phyloP scores from a whole-genome alignment of 192 early-diverging fungal species.

The Podila minutissima region DNA sequence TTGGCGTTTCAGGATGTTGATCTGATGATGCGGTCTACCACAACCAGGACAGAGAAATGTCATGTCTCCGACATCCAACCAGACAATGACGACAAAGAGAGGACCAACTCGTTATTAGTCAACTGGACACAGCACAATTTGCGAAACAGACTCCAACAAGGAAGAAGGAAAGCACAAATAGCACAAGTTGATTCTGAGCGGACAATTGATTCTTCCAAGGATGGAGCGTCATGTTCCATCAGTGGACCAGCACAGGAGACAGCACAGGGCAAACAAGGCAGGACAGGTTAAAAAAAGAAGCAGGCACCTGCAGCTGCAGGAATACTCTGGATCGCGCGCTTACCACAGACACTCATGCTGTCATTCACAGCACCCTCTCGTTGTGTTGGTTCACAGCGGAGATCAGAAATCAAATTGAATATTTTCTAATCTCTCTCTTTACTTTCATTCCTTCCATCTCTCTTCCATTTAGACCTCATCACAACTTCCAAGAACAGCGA shows the following conservation, averaged over 20 bases:
- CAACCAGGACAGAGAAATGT: no score
- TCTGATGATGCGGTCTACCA: no score
- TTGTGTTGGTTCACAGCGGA: constrained; percentile 1
- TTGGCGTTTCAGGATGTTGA: no score
- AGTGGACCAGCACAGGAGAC: not conserved
- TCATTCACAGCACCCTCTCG: not conserved
- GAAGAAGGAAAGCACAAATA: not conserved
- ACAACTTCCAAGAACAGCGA: not conserved
- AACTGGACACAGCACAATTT: no score
- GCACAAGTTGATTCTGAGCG: not conserved
- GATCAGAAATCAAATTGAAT: not conserved
- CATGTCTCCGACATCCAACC: no score
- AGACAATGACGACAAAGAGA: no score
- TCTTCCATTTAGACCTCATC: constrained; percentile 1
- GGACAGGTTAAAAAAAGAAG: no score
- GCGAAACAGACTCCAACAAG: no score
- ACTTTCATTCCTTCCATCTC: not conserved
- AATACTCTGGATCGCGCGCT: no score
- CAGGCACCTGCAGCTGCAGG: no score
- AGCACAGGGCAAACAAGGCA: no score
- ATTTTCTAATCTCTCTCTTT: constrained; percentile 4
- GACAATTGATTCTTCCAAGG: constrained; percentile 2
- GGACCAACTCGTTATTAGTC: no score
- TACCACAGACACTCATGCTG: not conserved
- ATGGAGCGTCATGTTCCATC: not conserved